These are phyloP conservation scores for Alectoria sarmentosa DNA, from an alignment of 495 filamentous ascomycete species.

Conservation along the genomic window DNA sequence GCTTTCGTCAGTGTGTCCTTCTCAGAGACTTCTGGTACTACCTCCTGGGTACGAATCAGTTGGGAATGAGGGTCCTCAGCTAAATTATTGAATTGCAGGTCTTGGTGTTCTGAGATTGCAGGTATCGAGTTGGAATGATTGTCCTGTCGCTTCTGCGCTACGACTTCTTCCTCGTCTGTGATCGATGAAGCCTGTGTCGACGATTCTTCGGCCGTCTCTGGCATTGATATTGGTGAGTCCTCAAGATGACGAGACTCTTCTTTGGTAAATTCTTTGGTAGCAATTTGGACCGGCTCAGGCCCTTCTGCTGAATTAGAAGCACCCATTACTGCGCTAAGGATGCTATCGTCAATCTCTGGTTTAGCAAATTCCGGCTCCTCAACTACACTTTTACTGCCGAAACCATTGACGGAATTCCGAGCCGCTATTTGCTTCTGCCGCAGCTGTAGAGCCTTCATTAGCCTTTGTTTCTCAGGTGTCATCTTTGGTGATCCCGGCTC, in stretches of 20 bases:
- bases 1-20: not conserved
- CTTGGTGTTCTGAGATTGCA: not conserved
- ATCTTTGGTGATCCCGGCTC: constrained; percentile 51
- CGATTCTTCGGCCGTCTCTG: constrained; percentile 21
- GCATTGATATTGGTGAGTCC: constrained; percentile 24
- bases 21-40: not conserved
- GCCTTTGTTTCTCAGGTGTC: constrained; percentile 80
- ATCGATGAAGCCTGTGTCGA: constrained; percentile 29
- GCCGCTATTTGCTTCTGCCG: constrained; percentile 64
- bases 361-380: not conserved
- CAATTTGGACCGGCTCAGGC: constrained; percentile 11
- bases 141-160: constrained; percentile 5
- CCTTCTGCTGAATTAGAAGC: constrained; percentile 2
- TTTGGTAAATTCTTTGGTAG: constrained; percentile 1
- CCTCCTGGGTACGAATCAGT: not conserved
- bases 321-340: constrained; percentile 28
- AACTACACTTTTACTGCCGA: constrained; percentile 8
- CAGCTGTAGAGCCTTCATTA: constrained; percentile 91
- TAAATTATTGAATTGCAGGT: not conserved
- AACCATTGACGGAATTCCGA: constrained; percentile 26
- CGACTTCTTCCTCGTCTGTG: constrained; percentile 19
- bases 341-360: constrained; percentile 3
- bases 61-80: not conserved
- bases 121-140: not conserved
- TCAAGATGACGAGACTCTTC: constrained; percentile 16